Base-by-base conservation (phyloP, 345 rosid species). In the Pistacia vera region DNA sequence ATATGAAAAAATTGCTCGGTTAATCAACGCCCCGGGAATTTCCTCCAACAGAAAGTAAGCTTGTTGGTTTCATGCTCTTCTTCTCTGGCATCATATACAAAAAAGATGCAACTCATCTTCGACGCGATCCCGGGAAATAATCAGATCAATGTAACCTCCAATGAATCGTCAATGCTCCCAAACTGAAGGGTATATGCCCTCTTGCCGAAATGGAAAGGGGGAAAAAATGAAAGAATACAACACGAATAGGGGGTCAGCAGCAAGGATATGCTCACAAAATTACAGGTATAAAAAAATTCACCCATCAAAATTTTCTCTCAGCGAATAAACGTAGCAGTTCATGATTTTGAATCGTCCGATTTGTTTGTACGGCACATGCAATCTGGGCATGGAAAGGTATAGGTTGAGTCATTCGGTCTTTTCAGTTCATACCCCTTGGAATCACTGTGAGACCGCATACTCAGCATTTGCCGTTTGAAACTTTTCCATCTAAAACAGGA, bases 361-460 rank as follows among this genome's bases (percentile, higher is more conserved):
- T 83, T 90, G 92, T 89, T 97, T 66, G 72, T 63, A 46, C 82
- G 98, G 79, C 96, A 90, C 98, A 97, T 92, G 83, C 99, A 97
- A 79, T 97, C 96, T 12, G 99, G 99, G 84, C 99, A 97, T 17
- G 99, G 98, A 77, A 87, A 94, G 57, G 94, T 88, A 78, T 91
- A 97, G 52, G 92, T 83, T 0, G 98, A 97, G 75, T 97, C 98
- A 62, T 81, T 91, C 16, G 96, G 94, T 79, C 96, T 84, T 84
- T 92, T 97, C 54, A 97, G 83, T 84, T 92, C 99, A 81, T 90
- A 86, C 52, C 99, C 98, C 79, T 97, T 94, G 25, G 92, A 87
- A 86, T 94, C 97, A 78, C 99, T 91, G 76, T 94, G 97, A 63
- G 96, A 87, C 69, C 97, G 85, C 94, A 97, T 94, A 79, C 70